Evolutionary conservation across 208 protist species (phyloP).

Genomic region (Wallacemonas sp.): DNA sequence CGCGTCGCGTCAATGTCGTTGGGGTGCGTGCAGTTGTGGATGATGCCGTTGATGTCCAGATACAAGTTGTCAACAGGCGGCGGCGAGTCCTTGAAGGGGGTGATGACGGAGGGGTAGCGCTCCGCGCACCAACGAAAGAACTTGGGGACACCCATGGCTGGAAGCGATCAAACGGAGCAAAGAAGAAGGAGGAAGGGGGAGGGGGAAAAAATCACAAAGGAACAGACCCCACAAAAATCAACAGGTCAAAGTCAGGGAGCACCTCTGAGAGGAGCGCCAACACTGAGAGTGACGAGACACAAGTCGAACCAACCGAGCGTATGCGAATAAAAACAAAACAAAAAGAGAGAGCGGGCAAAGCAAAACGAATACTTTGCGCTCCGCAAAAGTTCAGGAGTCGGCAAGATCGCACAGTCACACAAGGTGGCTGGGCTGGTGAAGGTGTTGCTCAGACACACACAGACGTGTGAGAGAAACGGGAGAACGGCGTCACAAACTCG

Average conservation of each 20-base stretch:
- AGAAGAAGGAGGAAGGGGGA: neutral
- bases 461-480: too few relatives aligned
- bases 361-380: slow-evolving; percentile 7
- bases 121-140: slow-evolving; percentile 98
- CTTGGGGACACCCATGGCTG: slow-evolving; percentile 92
- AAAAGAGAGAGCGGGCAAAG: slow-evolving; percentile 12
- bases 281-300: neutral
- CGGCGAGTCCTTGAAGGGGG: slow-evolving; percentile 85
- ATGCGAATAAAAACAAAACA: neutral
- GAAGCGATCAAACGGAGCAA: neutral
- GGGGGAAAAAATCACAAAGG: slow-evolving; percentile 12
- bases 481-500: too few relatives aligned
- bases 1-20: slow-evolving; percentile 89
- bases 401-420: neutral
- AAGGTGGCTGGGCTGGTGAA: too few relatives aligned
- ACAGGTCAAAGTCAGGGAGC: neutral
- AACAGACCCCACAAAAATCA: slow-evolving; percentile 12
- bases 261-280: neutral
- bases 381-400: neutral
- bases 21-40: slow-evolving; percentile 98
- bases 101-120: slow-evolving; percentile 95
- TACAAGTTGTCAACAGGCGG: slow-evolving; percentile 98
- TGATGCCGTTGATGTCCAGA: slow-evolving; percentile 99
- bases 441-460: too few relatives aligned
- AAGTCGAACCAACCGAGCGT: neutral